Conservation (phyloP, 176 grass and related monocot species). For the Guadua angustifolia region DNA sequence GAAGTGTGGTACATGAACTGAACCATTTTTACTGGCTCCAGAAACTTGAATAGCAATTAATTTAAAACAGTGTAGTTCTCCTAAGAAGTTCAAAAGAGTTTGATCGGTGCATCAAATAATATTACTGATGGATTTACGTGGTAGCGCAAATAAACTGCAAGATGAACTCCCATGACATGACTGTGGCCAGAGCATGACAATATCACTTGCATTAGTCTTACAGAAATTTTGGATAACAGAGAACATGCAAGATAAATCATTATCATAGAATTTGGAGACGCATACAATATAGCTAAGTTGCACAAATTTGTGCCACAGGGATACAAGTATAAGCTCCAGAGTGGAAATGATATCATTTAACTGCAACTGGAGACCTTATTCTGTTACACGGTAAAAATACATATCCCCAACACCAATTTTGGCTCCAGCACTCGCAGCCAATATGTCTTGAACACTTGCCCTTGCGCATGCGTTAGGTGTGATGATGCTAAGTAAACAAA, state of each 20-base stretch:
- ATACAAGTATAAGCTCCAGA: conserved; percentile 17
- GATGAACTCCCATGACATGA: not conserved
- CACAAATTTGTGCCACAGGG: conserved; percentile 26
- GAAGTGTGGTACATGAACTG: no score
- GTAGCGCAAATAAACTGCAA: not conserved
- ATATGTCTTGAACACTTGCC: conserved; percentile 13
- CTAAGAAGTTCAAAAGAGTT: not conserved
- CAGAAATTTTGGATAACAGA: not conserved
- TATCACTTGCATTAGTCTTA: not conserved
- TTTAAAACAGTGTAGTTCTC: not conserved
- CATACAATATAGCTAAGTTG: conserved; percentile 39
- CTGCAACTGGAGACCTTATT: conserved; percentile 47
- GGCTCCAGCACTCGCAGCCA: not conserved
- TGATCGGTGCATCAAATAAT: no score
- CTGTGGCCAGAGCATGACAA: not conserved
- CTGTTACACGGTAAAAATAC: conserved; percentile 33
- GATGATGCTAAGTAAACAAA: conserved; percentile 35
- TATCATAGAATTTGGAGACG: conserved; percentile 16
- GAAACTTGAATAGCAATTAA: not conserved
- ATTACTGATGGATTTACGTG: not conserved
- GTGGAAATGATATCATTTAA: not conserved
- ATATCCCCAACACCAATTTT: conserved; percentile 22
- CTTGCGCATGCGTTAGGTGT: conserved; percentile 32
- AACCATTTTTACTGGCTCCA: not conserved
- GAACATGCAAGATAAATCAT: not conserved